phyloP scores from a whole-genome alignment of 805 yeast genomes.

The Blastobotrys americana region DNA sequence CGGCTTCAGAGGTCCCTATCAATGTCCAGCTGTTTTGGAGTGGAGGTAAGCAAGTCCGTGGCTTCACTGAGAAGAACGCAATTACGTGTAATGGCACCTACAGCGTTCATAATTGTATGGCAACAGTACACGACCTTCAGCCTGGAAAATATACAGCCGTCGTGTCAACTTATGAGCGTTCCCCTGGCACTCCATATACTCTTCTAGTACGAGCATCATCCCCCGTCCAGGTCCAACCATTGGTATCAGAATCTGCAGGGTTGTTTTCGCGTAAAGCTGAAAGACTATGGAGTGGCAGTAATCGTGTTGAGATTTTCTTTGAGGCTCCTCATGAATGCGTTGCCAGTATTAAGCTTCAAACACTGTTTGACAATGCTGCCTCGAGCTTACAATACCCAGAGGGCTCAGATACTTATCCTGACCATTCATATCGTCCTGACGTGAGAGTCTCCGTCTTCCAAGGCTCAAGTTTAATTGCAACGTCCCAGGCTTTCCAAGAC shows the following conservation, averaged over 20 bases:
- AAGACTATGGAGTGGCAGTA: constrained; percentile 15
- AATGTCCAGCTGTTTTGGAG: constrained; percentile 41
- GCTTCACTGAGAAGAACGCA: constrained; percentile 31
- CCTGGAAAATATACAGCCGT: constrained; percentile 39
- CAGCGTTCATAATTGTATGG: constrained; percentile 16
- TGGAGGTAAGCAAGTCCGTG: constrained; percentile 22
- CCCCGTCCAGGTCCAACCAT: constrained; percentile 3
- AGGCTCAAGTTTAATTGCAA: constrained; percentile 3
- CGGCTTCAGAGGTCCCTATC: constrained; percentile 27
- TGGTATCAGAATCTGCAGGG: constrained; percentile 12
- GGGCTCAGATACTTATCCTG: background rate
- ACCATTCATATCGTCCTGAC: constrained; percentile 15
- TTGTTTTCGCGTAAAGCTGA: constrained; percentile 3
- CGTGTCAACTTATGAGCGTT: constrained; percentile 40
- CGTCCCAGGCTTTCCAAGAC: constrained; percentile 14
- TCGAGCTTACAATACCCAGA: background rate
- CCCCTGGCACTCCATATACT: constrained; percentile 28
- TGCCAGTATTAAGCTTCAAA: background rate
- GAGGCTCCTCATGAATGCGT: background rate
- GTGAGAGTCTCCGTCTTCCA: constrained; percentile 13
- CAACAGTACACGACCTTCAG: constrained; percentile 1
- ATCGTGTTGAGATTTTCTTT: constrained; percentile 10
- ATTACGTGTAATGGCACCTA: constrained; percentile 32
- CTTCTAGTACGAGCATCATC: constrained; percentile 26
- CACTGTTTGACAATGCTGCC: background rate